Evolutionary conservation across 1,284 basidiomycete genomes (phyloP).

Genomic region (Xerocomus cyaneibrunnescens): DNA sequence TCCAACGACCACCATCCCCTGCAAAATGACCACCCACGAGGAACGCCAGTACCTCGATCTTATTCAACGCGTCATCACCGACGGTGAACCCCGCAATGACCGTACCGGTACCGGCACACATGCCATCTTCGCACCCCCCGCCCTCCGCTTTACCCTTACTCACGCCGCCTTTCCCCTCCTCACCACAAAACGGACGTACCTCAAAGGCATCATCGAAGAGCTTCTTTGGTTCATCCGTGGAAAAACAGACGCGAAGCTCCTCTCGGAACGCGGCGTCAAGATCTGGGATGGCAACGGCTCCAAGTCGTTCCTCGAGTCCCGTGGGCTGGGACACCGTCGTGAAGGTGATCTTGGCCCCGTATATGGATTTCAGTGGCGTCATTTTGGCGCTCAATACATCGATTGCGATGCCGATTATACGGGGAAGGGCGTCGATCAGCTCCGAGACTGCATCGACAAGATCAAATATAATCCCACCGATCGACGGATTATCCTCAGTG

Average conservation of each 20-base stretch:
- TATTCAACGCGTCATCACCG: conserved; percentile 71
- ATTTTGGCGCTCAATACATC: conserved; percentile 91
- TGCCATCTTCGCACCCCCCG: conserved; percentile 86
- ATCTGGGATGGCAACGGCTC: conserved; percentile 99
- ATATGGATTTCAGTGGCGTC: conserved; percentile 98
- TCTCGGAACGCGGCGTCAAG: conserved; percentile 85
- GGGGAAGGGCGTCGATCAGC: conserved; percentile 92
- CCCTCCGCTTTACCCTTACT: conserved; percentile 83
- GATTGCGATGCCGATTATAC: conserved; percentile 83
- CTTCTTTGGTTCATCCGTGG: conserved; percentile 95
- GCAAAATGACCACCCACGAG: conserved; percentile 50
- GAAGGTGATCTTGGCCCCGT: conserved; percentile 96
- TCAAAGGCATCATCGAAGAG: conserved; percentile 91
- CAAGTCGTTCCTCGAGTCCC: conserved; percentile 80
- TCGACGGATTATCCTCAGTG: conserved; percentile 91
- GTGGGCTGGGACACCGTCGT: conserved; percentile 81
- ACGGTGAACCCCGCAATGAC: conserved; percentile 79
- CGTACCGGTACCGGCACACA: conserved; percentile 92
- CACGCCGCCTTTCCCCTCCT: conserved; percentile 79
- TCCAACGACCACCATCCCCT: conserved; percentile 3
- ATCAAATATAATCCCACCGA: conserved; percentile 95
- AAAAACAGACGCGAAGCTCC: conserved; percentile 76
- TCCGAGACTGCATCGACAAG: conserved; percentile 85
- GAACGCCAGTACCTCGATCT: conserved; percentile 87
- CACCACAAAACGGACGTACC: conserved; percentile 94